A percentile compares a stretch with the other conserved stretches of the same genome.
phyloP scores from a whole-genome alignment of 768 basidiomycete species.

The Sistotremastrum niveocremeum region DNA sequence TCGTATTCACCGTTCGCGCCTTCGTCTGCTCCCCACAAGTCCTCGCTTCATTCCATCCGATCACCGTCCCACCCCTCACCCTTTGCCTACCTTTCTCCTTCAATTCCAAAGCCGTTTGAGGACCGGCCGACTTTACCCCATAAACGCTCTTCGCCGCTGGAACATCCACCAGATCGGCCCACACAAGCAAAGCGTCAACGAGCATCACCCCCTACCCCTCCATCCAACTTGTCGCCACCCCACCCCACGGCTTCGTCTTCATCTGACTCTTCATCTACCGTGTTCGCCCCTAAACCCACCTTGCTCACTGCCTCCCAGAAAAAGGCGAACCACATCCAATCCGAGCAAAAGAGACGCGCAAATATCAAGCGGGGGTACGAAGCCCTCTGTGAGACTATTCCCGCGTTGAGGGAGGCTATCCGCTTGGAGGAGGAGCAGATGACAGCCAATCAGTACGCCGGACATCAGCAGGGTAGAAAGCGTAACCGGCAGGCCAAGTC shows the following conservation, averaged over 20 bases:
- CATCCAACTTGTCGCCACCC: constrained; percentile 5
- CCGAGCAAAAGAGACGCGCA: constrained; percentile 86
- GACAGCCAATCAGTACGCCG: constrained; percentile 11
- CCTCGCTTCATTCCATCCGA: not conserved
- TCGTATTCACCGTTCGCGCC: not conserved
- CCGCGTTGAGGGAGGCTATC: constrained; percentile 70
- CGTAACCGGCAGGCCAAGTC: constrained; percentile 13
- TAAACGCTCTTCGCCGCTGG: constrained; percentile 1
- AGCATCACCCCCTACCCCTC: constrained; percentile 7
- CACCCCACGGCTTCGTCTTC: constrained; percentile 9
- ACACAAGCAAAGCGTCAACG: constrained; percentile 22
- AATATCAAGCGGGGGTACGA: constrained; percentile 87
- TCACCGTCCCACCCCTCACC: not conserved
- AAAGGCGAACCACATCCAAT: constrained; percentile 87
- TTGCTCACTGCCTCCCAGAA: constrained; percentile 77
- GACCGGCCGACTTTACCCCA: not conserved
- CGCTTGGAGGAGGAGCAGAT: constrained; percentile 52
- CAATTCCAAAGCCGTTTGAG: not conserved
- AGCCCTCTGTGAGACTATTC: constrained; percentile 71
- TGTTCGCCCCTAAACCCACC: constrained; percentile 16
- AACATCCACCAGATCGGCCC: constrained; percentile 11
- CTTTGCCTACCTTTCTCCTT: no score
- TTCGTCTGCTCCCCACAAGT: constrained; percentile 1
- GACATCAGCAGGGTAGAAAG: constrained; percentile 17
- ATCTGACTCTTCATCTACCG: constrained; percentile 4